Percentiles rank a stretch among this genome's conserved stretches.
phyloP scores from a whole-genome alignment of 2,329 filamentous ascomycete species.

The Hypomyces perniciosus region DNA sequence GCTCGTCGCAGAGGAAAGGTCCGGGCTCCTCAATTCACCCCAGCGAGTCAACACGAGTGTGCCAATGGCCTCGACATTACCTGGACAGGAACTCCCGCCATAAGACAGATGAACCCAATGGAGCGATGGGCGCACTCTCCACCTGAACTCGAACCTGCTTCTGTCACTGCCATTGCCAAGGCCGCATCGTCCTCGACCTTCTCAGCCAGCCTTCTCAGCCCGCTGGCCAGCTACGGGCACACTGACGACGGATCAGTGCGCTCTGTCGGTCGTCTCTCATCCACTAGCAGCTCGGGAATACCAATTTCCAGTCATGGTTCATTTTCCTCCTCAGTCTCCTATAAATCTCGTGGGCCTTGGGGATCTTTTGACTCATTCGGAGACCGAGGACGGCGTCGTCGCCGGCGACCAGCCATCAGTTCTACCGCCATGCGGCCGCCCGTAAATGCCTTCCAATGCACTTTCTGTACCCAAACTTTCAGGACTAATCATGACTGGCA shows the following conservation, averaged over 20 bases:
- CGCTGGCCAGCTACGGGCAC: not conserved
- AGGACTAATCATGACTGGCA: conserved; percentile 41
- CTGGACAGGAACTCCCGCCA: not conserved
- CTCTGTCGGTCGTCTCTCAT: conserved; percentile 1
- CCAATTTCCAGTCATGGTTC: not conserved
- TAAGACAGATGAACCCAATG: conserved; percentile 18
- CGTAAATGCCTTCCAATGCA: conserved; percentile 32
- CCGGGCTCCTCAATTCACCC: not conserved
- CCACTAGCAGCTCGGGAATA: conserved; percentile 1
- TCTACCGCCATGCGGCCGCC: not conserved
- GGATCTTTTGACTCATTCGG: not conserved
- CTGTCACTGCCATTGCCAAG: conserved; percentile 23
- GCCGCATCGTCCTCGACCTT: conserved; percentile 12
- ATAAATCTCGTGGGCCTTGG: not conserved
- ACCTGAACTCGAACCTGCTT: conserved; percentile 26
- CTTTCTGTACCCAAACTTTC: conserved; percentile 42
- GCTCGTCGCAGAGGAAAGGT: conserved; percentile 73
- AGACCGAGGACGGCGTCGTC: conserved; percentile 2
- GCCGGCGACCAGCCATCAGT: conserved; percentile 1
- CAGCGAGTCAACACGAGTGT: not conserved
- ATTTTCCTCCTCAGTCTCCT: not conserved
- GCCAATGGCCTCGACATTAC: conserved; percentile 33
- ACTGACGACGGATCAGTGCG: not conserved
- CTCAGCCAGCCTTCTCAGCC: no score
- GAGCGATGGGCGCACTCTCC: conserved; percentile 28